Base-by-base conservation (phyloP, 768 basidiomycete genomes). In the Termitomyces titanicus region DNA sequence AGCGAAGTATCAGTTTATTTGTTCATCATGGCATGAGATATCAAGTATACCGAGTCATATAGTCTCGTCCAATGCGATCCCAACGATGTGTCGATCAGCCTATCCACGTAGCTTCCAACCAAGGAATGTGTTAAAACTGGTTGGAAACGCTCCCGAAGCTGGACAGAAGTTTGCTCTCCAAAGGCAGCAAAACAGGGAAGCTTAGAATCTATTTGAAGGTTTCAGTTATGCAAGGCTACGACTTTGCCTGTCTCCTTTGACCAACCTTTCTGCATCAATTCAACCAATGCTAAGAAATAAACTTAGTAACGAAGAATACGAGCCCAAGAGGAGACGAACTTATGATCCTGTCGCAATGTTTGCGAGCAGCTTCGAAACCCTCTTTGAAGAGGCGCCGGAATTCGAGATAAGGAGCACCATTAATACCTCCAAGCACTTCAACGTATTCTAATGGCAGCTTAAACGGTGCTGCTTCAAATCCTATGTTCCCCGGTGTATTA, bases 401-500 rank as follows among this genome's bases (percentile, higher is more conserved):
- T 67, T 96, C 91, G 42, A 78, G 67, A 66, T 88, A 98, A 12
- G 89, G 79, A 22, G 85, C 76, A 27, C 86, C 81, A 48, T 88
- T 79, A 39, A 90, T 73, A 3, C 96, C 96, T 9, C 97, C 97
- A 29, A 99, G 78, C 27, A 99, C 91, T 62, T 98, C 96, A 51
- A 99, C 80, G 70, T 99, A 99, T 70, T 99, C 97, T 51, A 88
- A 77, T 8, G 94, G 87, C 12, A 98, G 73, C 70, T 99, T 99
- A 81, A 99, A 99, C 1, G 97, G 97, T 2, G 97, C 95, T n/a
- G 95, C 96, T 73, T 99, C 97, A 68, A 99, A 98, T 25, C 96
- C 92, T 59, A 99, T 89, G 67, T 96, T 96, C 18, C 96, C 96
- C 0, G 97, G 97, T 1, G 95, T 94, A 70, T 98, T 98, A 40